A percentile compares a stretch with the other conserved stretches of the same genome.
Conservation (phyloP, 805 yeast species). For the Cyberlindnera subsufficiens region DNA sequence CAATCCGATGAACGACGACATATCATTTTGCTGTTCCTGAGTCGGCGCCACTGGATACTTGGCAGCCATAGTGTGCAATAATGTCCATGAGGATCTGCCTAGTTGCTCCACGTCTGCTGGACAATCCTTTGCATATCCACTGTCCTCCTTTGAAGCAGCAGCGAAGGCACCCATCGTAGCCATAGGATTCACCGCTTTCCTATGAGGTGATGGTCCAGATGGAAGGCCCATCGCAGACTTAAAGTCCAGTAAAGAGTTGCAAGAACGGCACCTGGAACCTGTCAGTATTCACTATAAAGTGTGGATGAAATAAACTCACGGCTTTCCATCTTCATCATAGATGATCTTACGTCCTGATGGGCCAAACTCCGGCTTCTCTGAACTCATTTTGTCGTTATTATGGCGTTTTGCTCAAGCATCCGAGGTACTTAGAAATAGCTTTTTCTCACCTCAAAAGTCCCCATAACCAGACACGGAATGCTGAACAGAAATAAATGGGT, state of each 20-base stretch:
- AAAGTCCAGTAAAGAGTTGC: conserved; percentile 79
- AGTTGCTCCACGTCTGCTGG: conserved; percentile 84
- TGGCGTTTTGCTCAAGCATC: too few species aligned
- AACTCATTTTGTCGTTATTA: neutral
- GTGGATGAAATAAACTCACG: conserved; percentile 47
- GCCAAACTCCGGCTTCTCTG: conserved; percentile 40
- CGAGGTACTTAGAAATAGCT: too few species aligned
- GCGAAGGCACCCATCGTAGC: conserved; percentile 4
- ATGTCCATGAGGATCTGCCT: conserved; percentile 89
- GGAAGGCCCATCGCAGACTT: conserved; percentile 44
- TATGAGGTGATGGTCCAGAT: neutral
- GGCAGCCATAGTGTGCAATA: conserved; percentile 87
- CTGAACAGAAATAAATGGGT: conserved; percentile 53
- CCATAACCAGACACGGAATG: neutral
- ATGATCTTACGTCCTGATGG: conserved; percentile 62
- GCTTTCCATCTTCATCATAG: conserved; percentile 87
- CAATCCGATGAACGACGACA: conserved; percentile 60
- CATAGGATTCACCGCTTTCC: neutral
- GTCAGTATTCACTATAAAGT: neutral
- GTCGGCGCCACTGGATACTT: conserved; percentile 72
- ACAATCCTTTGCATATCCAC: conserved; percentile 40
- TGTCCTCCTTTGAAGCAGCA: conserved; percentile 7
- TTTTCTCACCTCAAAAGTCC: too few species aligned
- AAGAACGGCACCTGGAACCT: conserved; percentile 60
- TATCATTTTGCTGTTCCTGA: conserved; percentile 56